These are phyloP conservation scores for Wallacemonas sp. DNA, from an alignment of 208 protist species.

Conservation along the genomic window DNA sequence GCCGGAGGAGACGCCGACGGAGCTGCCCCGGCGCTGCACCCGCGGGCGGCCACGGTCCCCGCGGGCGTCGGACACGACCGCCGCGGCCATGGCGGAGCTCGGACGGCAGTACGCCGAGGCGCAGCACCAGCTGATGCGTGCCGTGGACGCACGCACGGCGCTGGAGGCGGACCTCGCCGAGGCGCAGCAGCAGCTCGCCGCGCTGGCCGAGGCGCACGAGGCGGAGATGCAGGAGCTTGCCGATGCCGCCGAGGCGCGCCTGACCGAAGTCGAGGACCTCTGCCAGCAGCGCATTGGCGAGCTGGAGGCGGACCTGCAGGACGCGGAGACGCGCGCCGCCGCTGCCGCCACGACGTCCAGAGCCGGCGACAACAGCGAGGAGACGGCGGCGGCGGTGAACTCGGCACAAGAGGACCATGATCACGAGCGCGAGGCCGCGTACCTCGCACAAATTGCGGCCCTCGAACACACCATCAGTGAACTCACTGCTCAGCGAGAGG, in stretches of 20 bases:
- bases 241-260: constrained; percentile 47
- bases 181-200: constrained; percentile 18
- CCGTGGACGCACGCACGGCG: constrained; percentile 32
- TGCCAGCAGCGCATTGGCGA: constrained; percentile 28
- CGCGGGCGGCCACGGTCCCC: neutral
- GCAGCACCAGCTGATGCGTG: constrained; percentile 35
- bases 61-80: constrained; percentile 15
- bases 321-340: neutral
- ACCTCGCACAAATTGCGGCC: too few species aligned
- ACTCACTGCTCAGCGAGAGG: neutral
- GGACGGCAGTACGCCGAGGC: constrained; percentile 47
- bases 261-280: constrained; percentile 56
- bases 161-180: constrained; percentile 41
- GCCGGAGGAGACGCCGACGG: constrained; percentile 13
- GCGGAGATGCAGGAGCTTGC: constrained; percentile 57
- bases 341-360: neutral
- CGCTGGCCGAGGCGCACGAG: constrained; percentile 33
- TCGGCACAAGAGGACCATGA: too few species aligned
- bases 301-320: constrained; percentile 18
- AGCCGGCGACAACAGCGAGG: too few species aligned
- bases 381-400: too few species aligned
- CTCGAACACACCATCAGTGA: neutral
- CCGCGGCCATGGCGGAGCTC: constrained; percentile 36
- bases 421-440: too few species aligned
- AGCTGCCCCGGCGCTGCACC: constrained; percentile 27